Evolutionary conservation across 306 rosid genomes (phyloP), one percentile per base, ranked within the genome.

Genomic region (Spatholobus suberectus): DNA sequence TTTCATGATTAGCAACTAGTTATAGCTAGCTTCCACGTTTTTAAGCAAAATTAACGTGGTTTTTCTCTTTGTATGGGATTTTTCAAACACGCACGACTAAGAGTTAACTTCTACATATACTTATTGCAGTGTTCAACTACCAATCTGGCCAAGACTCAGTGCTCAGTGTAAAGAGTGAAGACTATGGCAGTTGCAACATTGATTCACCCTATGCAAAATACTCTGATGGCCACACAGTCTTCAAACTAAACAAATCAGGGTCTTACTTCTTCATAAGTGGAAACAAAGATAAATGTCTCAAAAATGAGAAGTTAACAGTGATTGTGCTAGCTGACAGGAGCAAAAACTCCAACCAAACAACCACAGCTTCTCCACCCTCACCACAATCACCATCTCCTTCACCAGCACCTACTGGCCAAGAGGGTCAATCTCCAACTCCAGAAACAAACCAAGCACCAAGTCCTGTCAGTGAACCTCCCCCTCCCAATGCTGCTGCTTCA

Each of bases 251-350:
- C 20, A 49, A 87, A 73, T 91, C 99, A n/a, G 99, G 99, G 21
- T 71, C 94, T 52, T 76, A 87, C 88, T 92, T 87, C 74, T 96
- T 96, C 89, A 86, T 96, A 21, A 92, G 97, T 82, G 99, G 99
- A 13, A 92, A 89, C 88, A 89, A 82, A 81, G 98, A 92, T 14
- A 85, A 91, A 70, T 96, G 99, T 38, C 49, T 17, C 29, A 91
- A 91, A 75, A 92, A 94, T 74, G 94, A 96, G 83, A 96, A 96
- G 88, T 1, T 96, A 37, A 82, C 85, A 3, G 89, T 96, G 24
- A 55, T 82, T 78, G 97, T 94, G 2, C 74, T 96, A 78, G 87
- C 97, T 54, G 88, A 91, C 6, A 90, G 94, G 79, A 87, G 37
- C 90, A 89, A 85, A 40, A 86, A 54, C 77, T 62, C 23, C n/a